Evolutionary conservation across 768 basidiomycete genomes (phyloP).

Genomic region (Strobilomyces confusus): DNA sequence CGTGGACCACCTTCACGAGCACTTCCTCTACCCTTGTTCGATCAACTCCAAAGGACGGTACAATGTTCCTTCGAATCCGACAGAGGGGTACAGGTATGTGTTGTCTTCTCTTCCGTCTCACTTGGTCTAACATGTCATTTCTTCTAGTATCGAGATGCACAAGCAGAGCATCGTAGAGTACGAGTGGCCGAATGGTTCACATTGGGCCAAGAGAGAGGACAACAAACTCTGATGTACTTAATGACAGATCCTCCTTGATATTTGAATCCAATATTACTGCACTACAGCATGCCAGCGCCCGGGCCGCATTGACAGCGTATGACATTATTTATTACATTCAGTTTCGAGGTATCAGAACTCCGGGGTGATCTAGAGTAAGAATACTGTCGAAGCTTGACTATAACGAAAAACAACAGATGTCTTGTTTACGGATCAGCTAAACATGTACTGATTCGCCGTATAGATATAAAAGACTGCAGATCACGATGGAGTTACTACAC

Average conservation of each 20-base stretch:
- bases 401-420: conserved; percentile 3
- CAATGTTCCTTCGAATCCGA: conserved; percentile 73
- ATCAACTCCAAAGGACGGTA: conserved; percentile 85
- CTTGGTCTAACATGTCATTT: background rate
- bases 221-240: background rate
- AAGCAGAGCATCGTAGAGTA: conserved; percentile 75
- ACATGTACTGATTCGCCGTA: conserved; percentile 15
- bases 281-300: background rate
- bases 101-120: background rate
- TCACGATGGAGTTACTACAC: conserved; percentile 21
- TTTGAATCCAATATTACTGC: background rate
- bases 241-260: background rate
- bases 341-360: no score
- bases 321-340: no score
- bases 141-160: conserved; percentile 82
- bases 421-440: conserved; percentile 5
- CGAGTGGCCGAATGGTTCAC: conserved; percentile 75
- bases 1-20: conserved; percentile 90
- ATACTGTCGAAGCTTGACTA: conserved; percentile 1
- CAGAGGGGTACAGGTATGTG: conserved; percentile 62
- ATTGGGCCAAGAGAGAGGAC: conserved; percentile 20
- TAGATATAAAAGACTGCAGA: conserved; percentile 20
- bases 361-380: background rate
- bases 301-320: no score
- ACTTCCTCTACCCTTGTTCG: conserved; percentile 84